Evolutionary conservation across 2,329 filamentous ascomycete genomes (phyloP).

Genomic region (Aspergillus pseudoterreus): DNA sequence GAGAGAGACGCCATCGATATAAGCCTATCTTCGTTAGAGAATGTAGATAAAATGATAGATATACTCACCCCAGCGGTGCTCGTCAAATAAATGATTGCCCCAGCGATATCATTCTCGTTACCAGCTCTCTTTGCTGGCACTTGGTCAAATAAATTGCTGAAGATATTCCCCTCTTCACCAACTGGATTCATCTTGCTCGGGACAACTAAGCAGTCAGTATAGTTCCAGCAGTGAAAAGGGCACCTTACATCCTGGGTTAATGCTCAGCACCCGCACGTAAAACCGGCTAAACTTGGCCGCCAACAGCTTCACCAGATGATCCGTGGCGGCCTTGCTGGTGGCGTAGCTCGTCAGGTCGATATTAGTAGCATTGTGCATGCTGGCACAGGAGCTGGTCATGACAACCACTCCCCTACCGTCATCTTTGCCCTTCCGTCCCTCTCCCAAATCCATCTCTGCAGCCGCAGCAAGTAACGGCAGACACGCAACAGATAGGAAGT

Average conservation of each 20-base stretch:
- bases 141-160: conserved; percentile 39
- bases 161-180: conserved; percentile 39
- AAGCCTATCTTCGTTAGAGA: not conserved
- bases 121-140: conserved; percentile 40
- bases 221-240: not conserved
- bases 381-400: conserved; percentile 51
- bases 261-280: conserved; percentile 43
- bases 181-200: conserved; percentile 46
- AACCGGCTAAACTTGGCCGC: conserved; percentile 47
- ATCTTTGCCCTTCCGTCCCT: conserved; percentile 28
- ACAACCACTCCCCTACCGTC: conserved; percentile 47
- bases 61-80: conserved; percentile 40
- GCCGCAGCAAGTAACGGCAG: conserved; percentile 44
- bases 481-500: conserved; percentile 48
- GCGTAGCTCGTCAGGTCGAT: conserved; percentile 53
- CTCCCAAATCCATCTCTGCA: conserved; percentile 23
- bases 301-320: conserved; percentile 49
- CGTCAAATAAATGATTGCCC: conserved; percentile 41
- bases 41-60: not conserved
- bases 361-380: conserved; percentile 52
- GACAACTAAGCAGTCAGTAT: conserved; percentile 31
- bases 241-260: conserved; percentile 43
- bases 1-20: not conserved
- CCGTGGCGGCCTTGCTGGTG: conserved; percentile 50
- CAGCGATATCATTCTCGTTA: conserved; percentile 40